Base-by-base conservation (phyloP, 331 rosid species). In the Pyracantha coccinea region DNA sequence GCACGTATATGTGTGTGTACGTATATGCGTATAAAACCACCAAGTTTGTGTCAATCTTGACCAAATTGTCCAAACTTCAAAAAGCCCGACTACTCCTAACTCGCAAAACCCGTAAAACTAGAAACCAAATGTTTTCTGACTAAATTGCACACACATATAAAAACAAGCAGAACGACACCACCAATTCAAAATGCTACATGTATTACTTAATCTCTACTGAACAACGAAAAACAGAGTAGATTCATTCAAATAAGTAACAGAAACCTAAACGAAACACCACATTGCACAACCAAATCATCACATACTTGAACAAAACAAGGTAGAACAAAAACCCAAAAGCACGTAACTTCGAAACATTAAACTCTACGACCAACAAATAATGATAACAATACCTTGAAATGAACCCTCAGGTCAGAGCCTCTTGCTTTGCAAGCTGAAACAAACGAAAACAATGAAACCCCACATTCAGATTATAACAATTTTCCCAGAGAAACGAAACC, bases 401-500 rank as follows among this genome's bases (percentile, higher is more conserved):
- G 99, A 27, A 90, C 97, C 81, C 99, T 86, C 60, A 92, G 97
- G 59, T 95, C 97, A 2, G 89, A 83, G 29, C 99, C 99, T 74
- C 99, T 86, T n/a, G 99, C 99, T 82, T 95, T 95, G 92, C 97
- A 90, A 27, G 99, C 99, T 95, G 93, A 79, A 90, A 2, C 4
- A 84, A 20, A 9, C 4, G 19, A 14, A 6, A 25, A 0, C 8
- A 54, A 75, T 24, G 8, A 74, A 5, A 44, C 19, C 31, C 38
- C 10, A 55, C 12, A 13, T 41, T 75, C 50, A 89, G 71, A 55
- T 78, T 76, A 38, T 35, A 72, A 33, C 1, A 31, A 45, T 41
- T 19, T 21, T 54, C 57, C 10, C 6, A n/a, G 7, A 64, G 68
- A 8, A 54, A 5, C 44, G 2, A 47, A 9, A 24, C 33, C 15